A percentile compares a stretch with the other conserved stretches of the same genome.
Conservation (phyloP, 129 eudicot genomes). For the Ambrosia artemisiifolia region DNA sequence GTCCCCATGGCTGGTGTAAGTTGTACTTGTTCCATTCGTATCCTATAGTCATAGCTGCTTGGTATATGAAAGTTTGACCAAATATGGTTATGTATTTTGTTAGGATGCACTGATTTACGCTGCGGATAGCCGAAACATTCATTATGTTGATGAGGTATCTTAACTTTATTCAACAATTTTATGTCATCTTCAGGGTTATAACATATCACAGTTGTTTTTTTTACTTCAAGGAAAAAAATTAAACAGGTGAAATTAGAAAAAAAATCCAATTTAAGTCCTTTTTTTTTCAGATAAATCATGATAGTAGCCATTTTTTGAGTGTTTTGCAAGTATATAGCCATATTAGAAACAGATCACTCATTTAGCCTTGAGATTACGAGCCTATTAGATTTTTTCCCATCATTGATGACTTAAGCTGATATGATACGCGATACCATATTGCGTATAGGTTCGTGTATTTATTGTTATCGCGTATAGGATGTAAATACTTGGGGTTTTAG, state of each 20-base stretch:
- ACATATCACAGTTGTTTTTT: background rate
- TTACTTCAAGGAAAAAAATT: background rate
- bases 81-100: too few relatives aligned
- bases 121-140: constrained; percentile 57
- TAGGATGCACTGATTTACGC: too few relatives aligned
- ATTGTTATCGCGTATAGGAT: background rate
- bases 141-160: constrained; percentile 82
- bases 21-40: background rate
- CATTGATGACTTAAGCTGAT: background rate
- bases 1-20: constrained; percentile 37
- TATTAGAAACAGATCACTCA: background rate
- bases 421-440: background rate
- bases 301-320: background rate
- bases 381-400: background rate
- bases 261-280: background rate
- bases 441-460: background rate
- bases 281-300: background rate
- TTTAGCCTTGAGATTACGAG: background rate
- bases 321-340: background rate
- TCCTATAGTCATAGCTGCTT: background rate
- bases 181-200: too few relatives aligned
- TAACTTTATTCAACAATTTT: background rate
- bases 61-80: background rate
- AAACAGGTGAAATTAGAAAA: background rate
- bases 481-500: background rate